These are phyloP conservation scores for Fusarium sambucinum DNA, from an alignment of 2,329 filamentous ascomycete genomes.

Conservation along the genomic window DNA sequence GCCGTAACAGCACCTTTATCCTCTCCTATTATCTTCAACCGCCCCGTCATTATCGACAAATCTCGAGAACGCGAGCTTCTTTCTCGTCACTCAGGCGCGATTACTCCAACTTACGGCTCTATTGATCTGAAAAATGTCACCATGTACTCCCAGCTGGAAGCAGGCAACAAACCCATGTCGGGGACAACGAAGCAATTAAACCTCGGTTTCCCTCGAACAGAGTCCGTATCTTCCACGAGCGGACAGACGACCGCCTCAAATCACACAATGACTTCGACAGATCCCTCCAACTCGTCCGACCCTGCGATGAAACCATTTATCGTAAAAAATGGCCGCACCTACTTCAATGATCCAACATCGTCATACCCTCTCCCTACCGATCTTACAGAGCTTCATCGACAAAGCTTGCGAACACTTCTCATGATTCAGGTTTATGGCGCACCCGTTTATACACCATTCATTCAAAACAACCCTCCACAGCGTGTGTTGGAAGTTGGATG, in stretches of 20 bases:
- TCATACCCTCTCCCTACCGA: slow-evolving; percentile 91
- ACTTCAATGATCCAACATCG: slow-evolving; percentile 78
- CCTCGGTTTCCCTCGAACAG: slow-evolving; percentile 56
- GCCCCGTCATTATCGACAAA: slow-evolving; percentile 37
- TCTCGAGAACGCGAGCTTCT: slow-evolving; percentile 41
- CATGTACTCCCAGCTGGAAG: slow-evolving; percentile 52
- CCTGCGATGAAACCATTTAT: slow-evolving; percentile 68
- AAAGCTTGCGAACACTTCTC: slow-evolving; percentile 85
- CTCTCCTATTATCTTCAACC: slow-evolving; percentile 43
- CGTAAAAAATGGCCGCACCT: slow-evolving; percentile 82
- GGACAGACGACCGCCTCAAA: slow-evolving; percentile 58
- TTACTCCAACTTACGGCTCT: slow-evolving; percentile 25
- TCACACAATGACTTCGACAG: slow-evolving; percentile 63
- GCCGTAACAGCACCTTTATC: slow-evolving; percentile 1
- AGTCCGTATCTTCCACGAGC: slow-evolving; percentile 62
- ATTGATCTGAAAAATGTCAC: slow-evolving; percentile 54
- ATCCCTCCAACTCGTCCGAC: slow-evolving; percentile 60
- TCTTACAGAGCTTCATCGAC: slow-evolving; percentile 86
- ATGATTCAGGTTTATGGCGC: slow-evolving; percentile 84
- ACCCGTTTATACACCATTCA: slow-evolving; percentile 78
- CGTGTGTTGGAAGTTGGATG: slow-evolving; percentile 89
- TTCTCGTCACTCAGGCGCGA: slow-evolving; percentile 37
- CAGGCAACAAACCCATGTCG: slow-evolving; percentile 48
- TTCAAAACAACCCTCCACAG: slow-evolving; percentile 75
- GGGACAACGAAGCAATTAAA: slow-evolving; percentile 52